Percentiles rank a stretch among this genome's conserved stretches.
These are phyloP conservation scores for Stereocaulon alpinum DNA, from an alignment of 495 filamentous ascomycete genomes.

Conservation along the genomic window DNA sequence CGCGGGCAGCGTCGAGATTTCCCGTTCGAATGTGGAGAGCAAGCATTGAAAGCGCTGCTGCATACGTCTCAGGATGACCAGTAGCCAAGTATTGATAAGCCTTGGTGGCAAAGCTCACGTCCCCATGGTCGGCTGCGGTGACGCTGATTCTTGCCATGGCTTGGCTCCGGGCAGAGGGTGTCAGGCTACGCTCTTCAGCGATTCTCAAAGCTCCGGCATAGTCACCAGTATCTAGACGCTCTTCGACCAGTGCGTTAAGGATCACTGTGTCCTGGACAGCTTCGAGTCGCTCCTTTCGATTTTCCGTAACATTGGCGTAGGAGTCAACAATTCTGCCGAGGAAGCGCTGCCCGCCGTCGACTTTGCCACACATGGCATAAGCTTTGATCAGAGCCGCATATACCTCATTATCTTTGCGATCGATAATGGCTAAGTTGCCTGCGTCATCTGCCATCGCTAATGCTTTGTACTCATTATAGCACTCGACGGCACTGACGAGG, in stretches of 20 bases:
- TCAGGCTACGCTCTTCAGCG: constrained; percentile 44
- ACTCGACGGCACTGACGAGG: constrained; percentile 79
- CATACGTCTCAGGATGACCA: constrained; percentile 40
- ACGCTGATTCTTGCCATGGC: constrained; percentile 50
- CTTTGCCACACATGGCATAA: constrained; percentile 68
- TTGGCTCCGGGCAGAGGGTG: constrained; percentile 36
- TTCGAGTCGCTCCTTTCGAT: constrained; percentile 38
- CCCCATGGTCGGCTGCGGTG: constrained; percentile 70
- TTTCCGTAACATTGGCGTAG: constrained; percentile 47
- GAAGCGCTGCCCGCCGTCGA: constrained; percentile 71
- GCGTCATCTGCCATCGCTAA: constrained; percentile 72
- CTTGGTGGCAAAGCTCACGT: constrained; percentile 55
- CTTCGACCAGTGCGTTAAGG: constrained; percentile 61
- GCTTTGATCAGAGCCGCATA: constrained; percentile 83
- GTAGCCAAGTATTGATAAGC: constrained; percentile 50
- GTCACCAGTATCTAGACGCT: constrained; percentile 51
- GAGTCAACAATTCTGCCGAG: constrained; percentile 60
- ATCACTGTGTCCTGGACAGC: constrained; percentile 61
- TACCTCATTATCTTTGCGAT: constrained; percentile 69
- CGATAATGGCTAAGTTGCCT: constrained; percentile 56
- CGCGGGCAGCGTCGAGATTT: constrained; percentile 61
- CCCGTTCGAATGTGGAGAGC: constrained; percentile 74
- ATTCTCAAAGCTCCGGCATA: constrained; percentile 57
- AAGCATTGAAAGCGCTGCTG: constrained; percentile 70
- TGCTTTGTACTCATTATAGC: constrained; percentile 85